phyloP scores from a whole-genome alignment of 805 yeast species.

The Starmerella ratchasimensis region DNA sequence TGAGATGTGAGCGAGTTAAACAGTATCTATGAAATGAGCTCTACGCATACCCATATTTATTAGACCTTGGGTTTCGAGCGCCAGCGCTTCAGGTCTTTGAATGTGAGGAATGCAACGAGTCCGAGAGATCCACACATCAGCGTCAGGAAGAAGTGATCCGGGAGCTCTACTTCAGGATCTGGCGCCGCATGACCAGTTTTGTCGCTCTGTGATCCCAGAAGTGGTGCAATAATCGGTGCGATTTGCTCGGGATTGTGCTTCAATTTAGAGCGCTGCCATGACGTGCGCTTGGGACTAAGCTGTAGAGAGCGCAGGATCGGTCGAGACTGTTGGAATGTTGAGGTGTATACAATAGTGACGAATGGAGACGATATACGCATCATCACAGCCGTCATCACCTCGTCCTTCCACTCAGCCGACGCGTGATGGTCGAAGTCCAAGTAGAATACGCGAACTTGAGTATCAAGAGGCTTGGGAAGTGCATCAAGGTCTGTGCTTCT shows the following conservation, averaged over 20 bases:
- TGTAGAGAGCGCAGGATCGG: constrained; percentile 22
- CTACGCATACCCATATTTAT: too few relatives aligned
- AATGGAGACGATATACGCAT: constrained; percentile 49
- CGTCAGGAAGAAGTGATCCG: constrained; percentile 18
- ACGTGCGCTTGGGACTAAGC: constrained; percentile 21
- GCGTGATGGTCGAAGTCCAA: constrained; percentile 15
- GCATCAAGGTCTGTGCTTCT: constrained; percentile 1
- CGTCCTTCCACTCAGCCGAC: constrained; percentile 34
- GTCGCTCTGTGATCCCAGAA: neutral
- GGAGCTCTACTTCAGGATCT: constrained; percentile 13
- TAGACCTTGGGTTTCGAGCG: neutral
- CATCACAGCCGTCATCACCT: constrained; percentile 41
- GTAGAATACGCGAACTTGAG: constrained; percentile 17
- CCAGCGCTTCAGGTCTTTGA: constrained; percentile 4
- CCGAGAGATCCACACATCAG: constrained; percentile 14
- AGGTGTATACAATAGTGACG: constrained; percentile 45
- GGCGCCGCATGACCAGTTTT: constrained; percentile 14
- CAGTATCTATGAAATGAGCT: too few relatives aligned
- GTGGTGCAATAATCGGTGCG: constrained; percentile 20
- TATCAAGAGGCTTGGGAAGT: constrained; percentile 11
- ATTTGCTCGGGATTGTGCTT: constrained; percentile 9
- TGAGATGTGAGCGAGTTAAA: too few relatives aligned
- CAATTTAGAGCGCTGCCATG: constrained; percentile 17
- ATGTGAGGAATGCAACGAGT: constrained; percentile 12
- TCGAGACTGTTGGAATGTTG: constrained; percentile 22